Conservation (phyloP, 106 monocot genomes). For the Allium fistulosum region DNA sequence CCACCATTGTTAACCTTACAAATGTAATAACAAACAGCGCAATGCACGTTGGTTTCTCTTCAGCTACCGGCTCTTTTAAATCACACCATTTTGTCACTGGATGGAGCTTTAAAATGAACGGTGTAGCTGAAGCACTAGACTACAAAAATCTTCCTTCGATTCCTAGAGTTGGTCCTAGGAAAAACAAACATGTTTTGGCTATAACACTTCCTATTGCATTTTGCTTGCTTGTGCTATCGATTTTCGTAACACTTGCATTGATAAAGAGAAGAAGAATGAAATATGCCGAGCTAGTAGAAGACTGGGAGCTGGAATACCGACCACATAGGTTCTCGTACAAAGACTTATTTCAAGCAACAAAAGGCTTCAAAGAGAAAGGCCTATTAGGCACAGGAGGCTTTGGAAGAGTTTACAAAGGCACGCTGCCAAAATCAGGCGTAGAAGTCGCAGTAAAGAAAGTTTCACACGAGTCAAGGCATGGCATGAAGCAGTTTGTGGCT, state of each 20-base stretch:
- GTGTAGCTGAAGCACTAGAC: conserved; percentile 10
- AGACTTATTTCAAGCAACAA: conserved; percentile 9
- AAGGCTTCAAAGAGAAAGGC: conserved; percentile 4
- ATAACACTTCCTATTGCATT: conserved; percentile 4
- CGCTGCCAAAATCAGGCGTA: neutral
- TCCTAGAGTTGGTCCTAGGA: neutral
- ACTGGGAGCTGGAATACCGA: conserved; percentile 13
- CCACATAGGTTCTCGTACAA: conserved; percentile 16
- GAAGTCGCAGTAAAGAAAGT: conserved; percentile 11
- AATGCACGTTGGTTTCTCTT: conserved; percentile 34
- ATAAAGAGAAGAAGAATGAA: neutral
- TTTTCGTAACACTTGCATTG: neutral
- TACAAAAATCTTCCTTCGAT: neutral
- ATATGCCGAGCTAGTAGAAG: conserved; percentile 10
- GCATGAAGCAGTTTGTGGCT: conserved; percentile 7
- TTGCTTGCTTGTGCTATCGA: neutral
- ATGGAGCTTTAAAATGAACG: conserved; percentile 38
- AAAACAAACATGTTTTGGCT: neutral
- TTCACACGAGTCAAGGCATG: conserved; percentile 13
- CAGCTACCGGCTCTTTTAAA: conserved; percentile 8
- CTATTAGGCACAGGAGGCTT: conserved; percentile 9
- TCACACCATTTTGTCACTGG: conserved; percentile 29
- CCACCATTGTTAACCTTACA: conserved; percentile 19
- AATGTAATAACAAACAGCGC: conserved; percentile 11
- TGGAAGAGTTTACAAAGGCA: conserved; percentile 14